Conservation (phyloP, 2,329 filamentous ascomycete species). For the Calonectria hongkongensis region DNA sequence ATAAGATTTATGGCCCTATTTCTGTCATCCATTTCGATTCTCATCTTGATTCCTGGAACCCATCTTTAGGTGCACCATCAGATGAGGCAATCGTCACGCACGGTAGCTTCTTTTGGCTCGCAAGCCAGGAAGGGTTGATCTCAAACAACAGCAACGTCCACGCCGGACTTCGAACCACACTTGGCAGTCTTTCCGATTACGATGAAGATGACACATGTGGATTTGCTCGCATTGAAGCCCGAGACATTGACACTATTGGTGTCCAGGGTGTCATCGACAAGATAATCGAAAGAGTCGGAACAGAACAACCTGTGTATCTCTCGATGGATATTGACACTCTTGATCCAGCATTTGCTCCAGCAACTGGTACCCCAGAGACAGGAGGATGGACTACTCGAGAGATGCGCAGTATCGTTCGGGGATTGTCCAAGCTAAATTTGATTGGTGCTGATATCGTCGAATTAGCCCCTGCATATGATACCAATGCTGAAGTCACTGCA, state of each 20-base stretch:
- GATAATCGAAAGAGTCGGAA: neutral
- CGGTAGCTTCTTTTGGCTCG: neutral
- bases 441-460: neutral
- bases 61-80: neutral
- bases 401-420: conserved; percentile 67
- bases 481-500: neutral
- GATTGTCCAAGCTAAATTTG: neutral
- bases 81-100: neutral
- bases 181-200: neutral
- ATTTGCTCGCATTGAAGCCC: neutral
- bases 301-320: neutral
- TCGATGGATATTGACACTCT: neutral
- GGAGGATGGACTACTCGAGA: conserved; percentile 91
- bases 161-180: neutral
- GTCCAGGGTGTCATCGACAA: neutral
- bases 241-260: neutral
- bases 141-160: neutral
- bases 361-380: conserved; percentile 88
- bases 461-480: neutral
- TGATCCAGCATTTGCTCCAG: conserved; percentile 58
- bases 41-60: neutral
- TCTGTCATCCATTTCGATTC: neutral
- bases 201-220: neutral
- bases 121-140: neutral
- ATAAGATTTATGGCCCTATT: neutral